These are phyloP conservation scores for Hemileccinum impolitum DNA, from an alignment of 768 basidiomycete species.

Conservation along the genomic window DNA sequence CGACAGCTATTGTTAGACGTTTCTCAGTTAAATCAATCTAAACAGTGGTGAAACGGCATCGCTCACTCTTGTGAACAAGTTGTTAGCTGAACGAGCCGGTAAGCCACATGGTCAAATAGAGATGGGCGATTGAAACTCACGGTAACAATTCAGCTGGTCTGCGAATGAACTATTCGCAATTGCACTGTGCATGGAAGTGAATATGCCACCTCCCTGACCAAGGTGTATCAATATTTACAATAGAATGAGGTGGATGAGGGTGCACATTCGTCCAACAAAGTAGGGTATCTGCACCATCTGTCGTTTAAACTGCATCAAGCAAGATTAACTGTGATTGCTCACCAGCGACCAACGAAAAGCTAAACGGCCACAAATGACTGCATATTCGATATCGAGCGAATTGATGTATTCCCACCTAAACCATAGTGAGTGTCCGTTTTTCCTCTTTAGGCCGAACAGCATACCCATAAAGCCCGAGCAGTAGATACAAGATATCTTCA, in stretches of 20 bases:
- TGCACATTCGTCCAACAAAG: no score
- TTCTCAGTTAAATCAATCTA: neutral
- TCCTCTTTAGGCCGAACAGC: no score
- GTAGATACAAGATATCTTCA: no score
- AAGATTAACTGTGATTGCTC: no score
- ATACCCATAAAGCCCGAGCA: no score
- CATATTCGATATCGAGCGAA: no score
- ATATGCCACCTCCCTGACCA: neutral
- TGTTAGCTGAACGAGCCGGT: constrained; percentile 5
- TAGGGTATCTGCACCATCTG: no score
- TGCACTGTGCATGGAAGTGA: constrained; percentile 5
- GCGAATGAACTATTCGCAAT: neutral
- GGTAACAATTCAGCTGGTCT: neutral
- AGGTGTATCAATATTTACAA: constrained; percentile 6
- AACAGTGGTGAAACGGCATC: neutral
- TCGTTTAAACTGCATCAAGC: no score
- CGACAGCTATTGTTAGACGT: neutral
- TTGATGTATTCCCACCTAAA: no score
- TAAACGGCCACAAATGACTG: no score
- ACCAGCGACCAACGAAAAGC: no score
- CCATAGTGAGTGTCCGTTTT: no score
- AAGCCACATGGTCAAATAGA: neutral
- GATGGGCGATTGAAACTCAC: constrained; percentile 13
- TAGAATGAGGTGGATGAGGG: neutral
- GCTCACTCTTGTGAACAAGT: constrained; percentile 3